Conservation (phyloP, 352 stramenopile genomes). For the Synura sp. region DNA sequence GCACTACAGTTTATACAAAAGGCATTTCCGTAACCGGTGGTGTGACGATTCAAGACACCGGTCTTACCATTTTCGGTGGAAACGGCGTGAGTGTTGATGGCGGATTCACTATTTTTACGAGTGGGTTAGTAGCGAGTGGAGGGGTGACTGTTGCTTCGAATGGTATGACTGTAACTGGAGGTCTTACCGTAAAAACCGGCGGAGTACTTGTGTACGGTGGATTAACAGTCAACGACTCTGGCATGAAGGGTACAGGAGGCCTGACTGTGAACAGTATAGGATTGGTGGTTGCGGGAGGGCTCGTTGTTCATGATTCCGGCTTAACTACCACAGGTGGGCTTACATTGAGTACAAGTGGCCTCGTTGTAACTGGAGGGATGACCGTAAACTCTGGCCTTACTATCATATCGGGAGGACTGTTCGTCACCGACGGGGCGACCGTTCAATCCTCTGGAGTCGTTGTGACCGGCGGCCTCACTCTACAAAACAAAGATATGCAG, state of each 20-base stretch:
- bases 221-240: neutral
- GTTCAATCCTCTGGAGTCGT: neutral
- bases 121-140: neutral
- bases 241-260: neutral
- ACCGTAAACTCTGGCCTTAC: neutral
- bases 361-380: neutral
- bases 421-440: neutral
- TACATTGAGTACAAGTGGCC: neutral
- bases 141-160: neutral
- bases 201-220: neutral
- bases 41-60: conserved; percentile 5
- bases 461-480: neutral
- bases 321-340: neutral
- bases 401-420: neutral
- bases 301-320: neutral
- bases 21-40: neutral
- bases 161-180: neutral
- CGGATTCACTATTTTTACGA: no score
- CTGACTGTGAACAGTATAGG: neutral
- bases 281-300: neutral
- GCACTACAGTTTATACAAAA: neutral
- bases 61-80: no score
- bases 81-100: neutral
- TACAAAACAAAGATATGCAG: neutral
- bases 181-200: neutral